These are phyloP conservation scores for Adansonia madagascariensis DNA, from an alignment of 441 rosid genomes.

Conservation along the genomic window DNA sequence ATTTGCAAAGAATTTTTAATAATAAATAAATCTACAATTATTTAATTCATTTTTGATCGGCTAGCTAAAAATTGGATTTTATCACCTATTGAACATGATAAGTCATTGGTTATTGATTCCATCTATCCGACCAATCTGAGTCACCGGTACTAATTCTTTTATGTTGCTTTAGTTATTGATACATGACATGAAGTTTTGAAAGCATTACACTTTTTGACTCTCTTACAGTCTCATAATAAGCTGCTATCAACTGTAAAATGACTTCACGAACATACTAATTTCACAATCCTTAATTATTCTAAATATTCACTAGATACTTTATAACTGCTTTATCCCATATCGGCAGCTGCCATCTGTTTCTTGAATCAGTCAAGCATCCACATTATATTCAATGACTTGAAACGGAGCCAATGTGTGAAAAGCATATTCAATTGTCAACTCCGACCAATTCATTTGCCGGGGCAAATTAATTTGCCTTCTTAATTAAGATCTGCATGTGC, in stretches of 20 bases:
- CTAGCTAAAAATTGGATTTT: too few species aligned
- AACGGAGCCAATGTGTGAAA: not conserved
- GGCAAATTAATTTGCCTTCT: not conserved
- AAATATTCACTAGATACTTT: not conserved
- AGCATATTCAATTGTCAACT: not conserved
- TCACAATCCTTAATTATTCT: not conserved
- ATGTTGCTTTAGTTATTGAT: too few species aligned
- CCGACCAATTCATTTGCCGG: not conserved
- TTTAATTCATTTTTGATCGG: too few species aligned
- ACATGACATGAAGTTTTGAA: too few species aligned
- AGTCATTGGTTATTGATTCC: too few species aligned
- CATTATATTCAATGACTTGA: not conserved
- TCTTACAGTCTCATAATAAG: not conserved
- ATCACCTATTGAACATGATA: too few species aligned
- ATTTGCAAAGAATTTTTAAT: too few species aligned
- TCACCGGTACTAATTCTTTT: too few species aligned
- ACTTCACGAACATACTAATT: not conserved
- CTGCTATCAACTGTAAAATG: not conserved
- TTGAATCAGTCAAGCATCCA: constrained; percentile 7
- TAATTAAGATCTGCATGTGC: not conserved
- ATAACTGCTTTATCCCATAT: not conserved
- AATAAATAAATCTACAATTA: too few species aligned
- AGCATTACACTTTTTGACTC: too few species aligned
- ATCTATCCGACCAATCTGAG: too few species aligned
- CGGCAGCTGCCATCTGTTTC: not conserved